These are phyloP conservation scores for Neoboletus subvelutipes DNA, from an alignment of 768 basidiomycete genomes.

Conservation along the genomic window DNA sequence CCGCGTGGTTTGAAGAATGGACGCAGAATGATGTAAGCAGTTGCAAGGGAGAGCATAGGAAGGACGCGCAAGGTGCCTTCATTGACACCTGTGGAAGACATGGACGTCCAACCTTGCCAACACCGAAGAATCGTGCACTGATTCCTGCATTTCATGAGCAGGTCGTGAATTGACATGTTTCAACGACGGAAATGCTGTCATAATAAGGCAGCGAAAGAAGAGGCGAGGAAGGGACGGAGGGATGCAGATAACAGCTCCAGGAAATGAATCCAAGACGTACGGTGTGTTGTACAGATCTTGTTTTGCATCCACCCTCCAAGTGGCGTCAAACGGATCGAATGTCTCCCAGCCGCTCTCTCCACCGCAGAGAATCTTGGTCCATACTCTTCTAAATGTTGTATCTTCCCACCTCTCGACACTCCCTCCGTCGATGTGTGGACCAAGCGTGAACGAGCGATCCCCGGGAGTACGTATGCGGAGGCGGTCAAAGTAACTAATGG, in stretches of 20 bases:
- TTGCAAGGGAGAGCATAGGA: conserved; percentile 52
- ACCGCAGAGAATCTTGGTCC: conserved; percentile 43
- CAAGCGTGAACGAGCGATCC: conserved; percentile 63
- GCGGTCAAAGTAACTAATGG: conserved; percentile 77
- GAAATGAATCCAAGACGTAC: conserved; percentile 30
- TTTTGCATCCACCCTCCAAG: conserved; percentile 46
- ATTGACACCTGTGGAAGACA: conserved; percentile 51
- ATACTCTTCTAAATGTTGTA: conserved; percentile 40
- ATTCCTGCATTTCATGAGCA: conserved; percentile 34
- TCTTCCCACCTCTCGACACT: conserved; percentile 60
- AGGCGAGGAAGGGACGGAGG: neutral
- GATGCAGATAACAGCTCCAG: neutral
- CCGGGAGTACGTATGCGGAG: conserved; percentile 73
- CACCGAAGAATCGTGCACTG: conserved; percentile 56
- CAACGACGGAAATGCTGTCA: neutral
- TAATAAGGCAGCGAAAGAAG: conserved; percentile 4
- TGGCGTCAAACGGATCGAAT: conserved; percentile 52
- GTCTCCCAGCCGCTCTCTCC: conserved; percentile 41
- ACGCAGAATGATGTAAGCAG: conserved; percentile 61
- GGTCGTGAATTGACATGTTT: neutral
- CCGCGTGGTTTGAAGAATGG: conserved; percentile 57
- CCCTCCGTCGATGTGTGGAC: conserved; percentile 58
- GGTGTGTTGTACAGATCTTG: conserved; percentile 63
- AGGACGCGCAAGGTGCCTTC: conserved; percentile 68
- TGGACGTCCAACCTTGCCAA: conserved; percentile 58